Percentiles rank a stretch among this genome's conserved stretches.
Evolutionary conservation across 768 basidiomycete genomes (phyloP).

Genomic region (Vararia minispora): DNA sequence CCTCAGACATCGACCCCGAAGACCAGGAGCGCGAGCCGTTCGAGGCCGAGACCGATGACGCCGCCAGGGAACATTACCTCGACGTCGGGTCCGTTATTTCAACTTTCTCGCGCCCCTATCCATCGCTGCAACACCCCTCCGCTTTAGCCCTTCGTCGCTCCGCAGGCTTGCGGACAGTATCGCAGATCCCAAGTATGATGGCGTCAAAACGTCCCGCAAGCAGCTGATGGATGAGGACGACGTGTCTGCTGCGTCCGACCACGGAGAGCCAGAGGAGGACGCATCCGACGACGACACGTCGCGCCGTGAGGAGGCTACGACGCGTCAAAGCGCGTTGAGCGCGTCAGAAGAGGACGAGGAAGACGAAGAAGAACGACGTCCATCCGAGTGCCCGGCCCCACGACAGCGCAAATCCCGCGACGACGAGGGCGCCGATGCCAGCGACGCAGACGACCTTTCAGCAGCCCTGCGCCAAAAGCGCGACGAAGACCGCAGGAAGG

Average conservation of each 20-base stretch:
- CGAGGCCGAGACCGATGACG: conserved; percentile 21
- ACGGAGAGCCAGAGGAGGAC: conserved; percentile 18
- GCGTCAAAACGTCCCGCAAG: conserved; percentile 50
- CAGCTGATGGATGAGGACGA: conserved; percentile 34
- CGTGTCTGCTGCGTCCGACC: conserved; percentile 19
- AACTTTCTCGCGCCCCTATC: background rate
- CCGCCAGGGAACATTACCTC: conserved; percentile 66
- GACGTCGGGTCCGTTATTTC: conserved; percentile 62
- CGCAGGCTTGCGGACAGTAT: conserved; percentile 55
- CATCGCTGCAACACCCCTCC: background rate
- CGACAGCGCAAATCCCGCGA: background rate
- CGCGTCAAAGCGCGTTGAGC: conserved; percentile 6
- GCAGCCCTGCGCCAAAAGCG: conserved; percentile 44
- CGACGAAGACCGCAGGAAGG: conserved; percentile 69
- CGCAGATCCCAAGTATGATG: conserved; percentile 72
- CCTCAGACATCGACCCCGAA: conserved; percentile 29
- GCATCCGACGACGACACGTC: conserved; percentile 15
- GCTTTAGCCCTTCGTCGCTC: conserved; percentile 52
- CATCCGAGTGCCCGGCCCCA: background rate
- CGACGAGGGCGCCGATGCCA: conserved; percentile 5
- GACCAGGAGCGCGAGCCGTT: conserved; percentile 23
- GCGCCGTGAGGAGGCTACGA: conserved; percentile 15
- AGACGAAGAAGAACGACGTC: conserved; percentile 14
- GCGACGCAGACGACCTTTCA: conserved; percentile 33
- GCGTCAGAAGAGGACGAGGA: conserved; percentile 15